Conservation (phyloP, 495 filamentous ascomycete genomes). For the Xylaria acuta region DNA sequence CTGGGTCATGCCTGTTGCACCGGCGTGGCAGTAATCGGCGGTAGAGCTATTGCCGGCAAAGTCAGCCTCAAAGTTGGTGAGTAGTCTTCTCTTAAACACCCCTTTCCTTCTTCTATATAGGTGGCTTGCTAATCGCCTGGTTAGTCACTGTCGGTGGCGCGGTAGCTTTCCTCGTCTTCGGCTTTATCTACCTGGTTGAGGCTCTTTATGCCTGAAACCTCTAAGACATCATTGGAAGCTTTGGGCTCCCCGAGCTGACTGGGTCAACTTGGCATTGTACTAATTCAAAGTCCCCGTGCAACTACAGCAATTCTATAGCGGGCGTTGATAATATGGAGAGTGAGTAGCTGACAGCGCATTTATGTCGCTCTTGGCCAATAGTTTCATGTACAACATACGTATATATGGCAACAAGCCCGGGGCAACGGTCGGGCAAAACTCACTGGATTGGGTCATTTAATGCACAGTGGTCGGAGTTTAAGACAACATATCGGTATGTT, state of each 20-base stretch:
- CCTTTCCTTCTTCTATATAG: not conserved
- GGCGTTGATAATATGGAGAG: constrained; percentile 19
- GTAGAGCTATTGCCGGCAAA: constrained; percentile 86
- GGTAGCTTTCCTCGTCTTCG: constrained; percentile 88
- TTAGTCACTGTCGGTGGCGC: constrained; percentile 94
- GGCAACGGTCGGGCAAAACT: not conserved
- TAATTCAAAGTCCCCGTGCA: constrained; percentile 23
- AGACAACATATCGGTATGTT: constrained; percentile 33
- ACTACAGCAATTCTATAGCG: not conserved
- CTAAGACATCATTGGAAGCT: not conserved
- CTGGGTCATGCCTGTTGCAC: constrained; percentile 90
- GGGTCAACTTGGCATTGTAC: constrained; percentile 11
- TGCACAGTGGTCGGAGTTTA: constrained; percentile 39
- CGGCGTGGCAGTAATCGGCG: constrained; percentile 89
- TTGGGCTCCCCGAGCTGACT: not conserved
- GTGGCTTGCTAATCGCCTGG: constrained; percentile 14
- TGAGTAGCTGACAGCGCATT: not conserved
- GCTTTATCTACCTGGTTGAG: constrained; percentile 87
- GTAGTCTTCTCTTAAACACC: constrained; percentile 46
- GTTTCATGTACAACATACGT: constrained; percentile 20
- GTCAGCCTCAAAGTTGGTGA: constrained; percentile 97
- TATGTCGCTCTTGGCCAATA: not conserved
- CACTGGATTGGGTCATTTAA: constrained; percentile 12
- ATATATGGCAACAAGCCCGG: not conserved
- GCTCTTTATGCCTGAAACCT: constrained; percentile 64